Evolutionary conservation across 257 asterid species (phyloP), one percentile per base, ranked within the genome.

Genomic region (Cynanchum wilfordii): DNA sequence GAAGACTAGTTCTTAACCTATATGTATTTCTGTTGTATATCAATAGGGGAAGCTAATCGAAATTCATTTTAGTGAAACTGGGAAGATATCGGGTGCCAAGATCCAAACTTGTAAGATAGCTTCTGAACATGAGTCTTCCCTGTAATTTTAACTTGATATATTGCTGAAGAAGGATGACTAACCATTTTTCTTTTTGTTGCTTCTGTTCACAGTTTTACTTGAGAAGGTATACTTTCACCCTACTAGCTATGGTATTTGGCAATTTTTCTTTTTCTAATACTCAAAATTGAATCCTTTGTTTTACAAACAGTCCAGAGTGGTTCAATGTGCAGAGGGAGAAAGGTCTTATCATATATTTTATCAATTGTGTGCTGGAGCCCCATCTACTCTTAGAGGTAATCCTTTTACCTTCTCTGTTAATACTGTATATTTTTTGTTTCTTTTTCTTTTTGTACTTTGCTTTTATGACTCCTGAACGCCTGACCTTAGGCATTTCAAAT

Each of bases 311-410:
- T 95, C 99, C 69, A 90, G 99, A 81, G 98, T 95, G 74, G 98
- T 95, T 75, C 99, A 92, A 76, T 90, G 93, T 76, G 78, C 97
- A 25, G 88, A 84, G 77, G 97, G 99, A 79, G 99, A 95, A 87
- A 84, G 99, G 85, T 90, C 99, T n/a, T 95, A 95, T 82, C 99
- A 95, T 84, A 90, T 95, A 67, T 95, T 95, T 80, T 95, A 95
- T 86, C 97, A 95, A 81, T 96, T 95, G 55, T 95, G 99, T 77
- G 91, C 92, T 36, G 99, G 99, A 79, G 99, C 99, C 86, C 96
- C 99, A 70, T 83, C 85, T 57, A 74, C 64, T 79, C 96, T 95
- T 76, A 85, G 90, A 89, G 97, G 99, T 95, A n/a, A n/a, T 51
- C 1, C 6, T n/a, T 56, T 56, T 22, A 62, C 38, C 67, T 62